Evolutionary conservation across 257 asterid species (phyloP).

Genomic region (Fraxinus excelsior): DNA sequence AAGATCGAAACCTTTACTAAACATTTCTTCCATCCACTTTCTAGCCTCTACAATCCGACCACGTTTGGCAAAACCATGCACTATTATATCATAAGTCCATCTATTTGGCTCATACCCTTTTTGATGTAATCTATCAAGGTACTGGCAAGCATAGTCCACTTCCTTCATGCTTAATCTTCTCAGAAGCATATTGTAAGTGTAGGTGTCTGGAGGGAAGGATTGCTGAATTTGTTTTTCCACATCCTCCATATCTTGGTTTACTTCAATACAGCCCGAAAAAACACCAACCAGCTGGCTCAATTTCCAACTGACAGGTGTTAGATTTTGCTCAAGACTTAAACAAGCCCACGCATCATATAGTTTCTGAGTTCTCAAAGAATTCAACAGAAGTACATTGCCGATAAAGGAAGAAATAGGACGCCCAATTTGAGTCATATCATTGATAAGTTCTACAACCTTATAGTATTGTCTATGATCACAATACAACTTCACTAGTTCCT

Average conservation of each 20-base stretch:
- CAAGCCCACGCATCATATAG: constrained; percentile 49
- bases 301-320: constrained; percentile 46
- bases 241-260: constrained; percentile 36
- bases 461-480: constrained; percentile 46
- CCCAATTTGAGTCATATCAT: constrained; percentile 61
- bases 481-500: constrained; percentile 65
- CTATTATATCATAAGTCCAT: constrained; percentile 67
- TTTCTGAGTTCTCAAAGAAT: constrained; percentile 48
- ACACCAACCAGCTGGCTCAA: constrained; percentile 65
- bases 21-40: constrained; percentile 59
- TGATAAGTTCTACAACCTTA: constrained; percentile 53
- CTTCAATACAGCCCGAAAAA: constrained; percentile 55
- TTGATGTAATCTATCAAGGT: constrained; percentile 41
- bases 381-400: constrained; percentile 72
- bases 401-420: constrained; percentile 67
- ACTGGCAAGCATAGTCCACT: constrained; percentile 44
- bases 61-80: constrained; percentile 50
- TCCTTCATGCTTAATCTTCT: constrained; percentile 50
- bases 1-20: constrained; percentile 44
- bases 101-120: constrained; percentile 70
- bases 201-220: constrained; percentile 60
- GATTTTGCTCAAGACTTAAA: constrained; percentile 31
- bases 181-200: constrained; percentile 70
- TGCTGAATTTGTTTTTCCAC: constrained; percentile 51
- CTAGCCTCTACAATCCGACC: constrained; percentile 67